These are phyloP conservation scores for Vachellia pachyceras DNA, from an alignment of 306 rosid genomes.

Conservation along the genomic window DNA sequence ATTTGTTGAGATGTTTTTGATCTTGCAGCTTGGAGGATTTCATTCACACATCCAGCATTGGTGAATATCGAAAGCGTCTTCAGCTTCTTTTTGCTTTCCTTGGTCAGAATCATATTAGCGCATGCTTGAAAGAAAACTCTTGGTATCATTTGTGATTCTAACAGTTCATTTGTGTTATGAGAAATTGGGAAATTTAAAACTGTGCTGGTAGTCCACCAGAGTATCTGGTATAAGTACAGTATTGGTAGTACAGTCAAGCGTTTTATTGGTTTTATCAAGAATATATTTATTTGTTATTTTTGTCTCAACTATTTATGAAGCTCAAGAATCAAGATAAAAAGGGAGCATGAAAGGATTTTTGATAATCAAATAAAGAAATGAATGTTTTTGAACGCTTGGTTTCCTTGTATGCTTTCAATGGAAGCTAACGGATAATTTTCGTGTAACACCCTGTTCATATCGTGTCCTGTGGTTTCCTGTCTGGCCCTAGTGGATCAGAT, in stretches of 20 bases:
- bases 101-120: constrained; percentile 64
- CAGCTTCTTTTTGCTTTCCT: constrained; percentile 92
- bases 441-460: not conserved
- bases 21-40: constrained; percentile 86
- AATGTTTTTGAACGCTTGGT: not conserved
- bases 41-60: constrained; percentile 82
- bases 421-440: constrained; percentile 4
- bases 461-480: not conserved
- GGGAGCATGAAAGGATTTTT: not conserved
- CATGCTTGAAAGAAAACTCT: constrained; percentile 48
- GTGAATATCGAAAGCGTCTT: constrained; percentile 86
- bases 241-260: not conserved
- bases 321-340: not conserved
- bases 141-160: constrained; percentile 51
- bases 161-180: not conserved
- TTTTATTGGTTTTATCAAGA: not conserved
- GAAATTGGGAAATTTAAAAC: not conserved
- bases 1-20: constrained; percentile 28
- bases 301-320: not conserved
- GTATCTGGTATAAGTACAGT: not conserved
- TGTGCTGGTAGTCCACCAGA: not conserved
- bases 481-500: not conserved
- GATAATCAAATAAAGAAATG: not conserved
- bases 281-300: not conserved
- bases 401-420: not conserved